Evolutionary conservation across 768 basidiomycete species (phyloP).

Genomic region (Collybiopsis confluens): DNA sequence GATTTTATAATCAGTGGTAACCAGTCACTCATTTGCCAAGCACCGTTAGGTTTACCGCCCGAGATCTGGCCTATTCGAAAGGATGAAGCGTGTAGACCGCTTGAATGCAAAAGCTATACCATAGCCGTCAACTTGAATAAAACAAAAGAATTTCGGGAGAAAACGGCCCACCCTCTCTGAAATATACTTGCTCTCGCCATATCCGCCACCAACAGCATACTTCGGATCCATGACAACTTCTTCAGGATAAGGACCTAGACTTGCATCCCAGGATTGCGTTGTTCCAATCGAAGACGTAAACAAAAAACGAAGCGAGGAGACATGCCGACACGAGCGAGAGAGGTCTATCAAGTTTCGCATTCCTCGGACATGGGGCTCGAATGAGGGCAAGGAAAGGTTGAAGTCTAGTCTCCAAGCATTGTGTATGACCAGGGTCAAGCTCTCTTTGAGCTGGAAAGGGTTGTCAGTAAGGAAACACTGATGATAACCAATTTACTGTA

Average conservation of each 20-base stretch:
- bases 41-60: conserved; percentile 34
- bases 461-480: neutral
- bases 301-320: conserved; percentile 17
- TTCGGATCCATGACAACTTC: conserved; percentile 17
- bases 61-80: conserved; percentile 44
- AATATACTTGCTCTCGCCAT: conserved; percentile 34
- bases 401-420: conserved; percentile 43
- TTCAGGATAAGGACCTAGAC: conserved; percentile 23
- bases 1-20: conserved; percentile 38
- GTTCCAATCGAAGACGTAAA: conserved; percentile 27
- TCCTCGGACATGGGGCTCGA: conserved; percentile 35
- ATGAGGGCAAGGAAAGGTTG: conserved; percentile 33
- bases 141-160: conserved; percentile 32
- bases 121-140: conserved; percentile 25
- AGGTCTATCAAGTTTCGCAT: conserved; percentile 33
- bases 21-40: conserved; percentile 43
- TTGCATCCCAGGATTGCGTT: conserved; percentile 18
- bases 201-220: conserved; percentile 28
- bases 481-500: conserved; percentile 4
- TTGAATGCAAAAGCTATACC: conserved; percentile 17
- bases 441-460: conserved; percentile 10
- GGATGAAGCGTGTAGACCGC: conserved; percentile 29
- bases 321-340: conserved; percentile 11
- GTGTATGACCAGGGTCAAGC: conserved; percentile 22
- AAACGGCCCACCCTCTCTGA: conserved; percentile 23